Conservation (phyloP, 2,329 filamentous ascomycete genomes). For the Raffaelea ambrosiae region DNA sequence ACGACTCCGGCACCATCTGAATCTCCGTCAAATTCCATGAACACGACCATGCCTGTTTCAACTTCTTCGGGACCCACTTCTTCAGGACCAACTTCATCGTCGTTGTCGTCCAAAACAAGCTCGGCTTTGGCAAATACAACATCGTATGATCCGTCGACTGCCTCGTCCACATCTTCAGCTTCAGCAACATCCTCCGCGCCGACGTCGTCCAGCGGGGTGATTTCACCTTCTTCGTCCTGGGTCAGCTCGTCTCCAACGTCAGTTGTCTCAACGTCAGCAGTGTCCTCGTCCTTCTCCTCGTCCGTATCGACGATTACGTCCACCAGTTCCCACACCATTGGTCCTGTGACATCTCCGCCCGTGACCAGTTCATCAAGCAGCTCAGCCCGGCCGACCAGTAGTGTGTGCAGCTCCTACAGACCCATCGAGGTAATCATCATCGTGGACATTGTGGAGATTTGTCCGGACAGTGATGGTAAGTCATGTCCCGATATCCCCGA, state of each 20-base stretch:
- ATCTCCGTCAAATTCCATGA: too few relatives aligned
- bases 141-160: background rate
- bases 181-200: too few relatives aligned
- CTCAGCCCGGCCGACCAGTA: background rate
- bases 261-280: background rate
- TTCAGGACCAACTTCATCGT: too few relatives aligned
- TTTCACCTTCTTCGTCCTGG: background rate
- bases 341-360: background rate
- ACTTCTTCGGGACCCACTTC: too few relatives aligned
- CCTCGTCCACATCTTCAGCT: too few relatives aligned
- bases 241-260: background rate
- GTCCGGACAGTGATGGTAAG: background rate
- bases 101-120: too few relatives aligned
- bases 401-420: background rate
- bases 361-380: background rate
- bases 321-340: background rate
- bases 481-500: too few relatives aligned
- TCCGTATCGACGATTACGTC: background rate
- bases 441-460: conserved; percentile 10
- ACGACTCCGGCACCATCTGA: too few relatives aligned
- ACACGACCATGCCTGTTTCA: too few relatives aligned
- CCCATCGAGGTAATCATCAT: conserved; percentile 7
- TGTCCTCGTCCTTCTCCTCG: too few relatives aligned
- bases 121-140: too few relatives aligned
- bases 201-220: too few relatives aligned